Percentiles rank a stretch among this genome's conserved stretches.
These are phyloP conservation scores for Schizothecium vesticola DNA, from an alignment of 495 filamentous ascomycete genomes.

Conservation along the genomic window DNA sequence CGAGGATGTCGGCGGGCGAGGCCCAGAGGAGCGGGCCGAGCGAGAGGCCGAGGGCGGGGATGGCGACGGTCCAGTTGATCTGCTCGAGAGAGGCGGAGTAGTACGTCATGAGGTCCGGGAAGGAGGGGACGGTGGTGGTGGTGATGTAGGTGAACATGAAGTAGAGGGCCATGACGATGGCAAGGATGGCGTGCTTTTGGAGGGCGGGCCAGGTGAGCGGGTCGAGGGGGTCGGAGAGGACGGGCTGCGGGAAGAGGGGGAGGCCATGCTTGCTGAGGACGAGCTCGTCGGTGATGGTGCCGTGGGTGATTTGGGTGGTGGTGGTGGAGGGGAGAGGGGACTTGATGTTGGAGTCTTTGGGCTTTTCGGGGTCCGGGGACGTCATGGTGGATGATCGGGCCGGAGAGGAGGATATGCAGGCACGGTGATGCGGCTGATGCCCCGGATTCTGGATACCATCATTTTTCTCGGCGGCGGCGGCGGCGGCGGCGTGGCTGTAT, in stretches of 20 bases:
- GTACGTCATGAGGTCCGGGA: slow-evolving; percentile 46
- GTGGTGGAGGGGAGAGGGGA: background rate
- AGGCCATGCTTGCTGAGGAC: slow-evolving; percentile 16
- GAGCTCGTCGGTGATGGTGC: slow-evolving; percentile 13
- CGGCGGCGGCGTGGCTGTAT: background rate
- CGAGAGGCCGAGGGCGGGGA: slow-evolving; percentile 55
- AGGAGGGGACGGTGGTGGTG: slow-evolving; percentile 57
- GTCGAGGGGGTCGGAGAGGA: slow-evolving; percentile 45
- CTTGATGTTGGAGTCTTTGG: background rate
- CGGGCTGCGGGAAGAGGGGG: slow-evolving; percentile 16
- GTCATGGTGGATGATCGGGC: background rate
- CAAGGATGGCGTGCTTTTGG: slow-evolving; percentile 49
- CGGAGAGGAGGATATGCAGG: background rate
- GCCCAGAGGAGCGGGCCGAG: slow-evolving; percentile 57
- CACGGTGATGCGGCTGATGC: background rate
- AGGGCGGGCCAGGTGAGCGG: slow-evolving; percentile 52
- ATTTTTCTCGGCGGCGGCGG: background rate
- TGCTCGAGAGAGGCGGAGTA: slow-evolving; percentile 47
- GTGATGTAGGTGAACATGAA: slow-evolving; percentile 63
- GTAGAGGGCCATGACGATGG: slow-evolving; percentile 58
- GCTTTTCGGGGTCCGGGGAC: background rate
- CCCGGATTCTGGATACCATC: background rate
- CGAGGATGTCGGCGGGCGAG: slow-evolving; percentile 54
- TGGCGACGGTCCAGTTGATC: slow-evolving; percentile 60
- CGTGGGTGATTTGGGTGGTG: background rate